Conservation (phyloP, 306 rosid genomes). For the Clitoria ternatea region DNA sequence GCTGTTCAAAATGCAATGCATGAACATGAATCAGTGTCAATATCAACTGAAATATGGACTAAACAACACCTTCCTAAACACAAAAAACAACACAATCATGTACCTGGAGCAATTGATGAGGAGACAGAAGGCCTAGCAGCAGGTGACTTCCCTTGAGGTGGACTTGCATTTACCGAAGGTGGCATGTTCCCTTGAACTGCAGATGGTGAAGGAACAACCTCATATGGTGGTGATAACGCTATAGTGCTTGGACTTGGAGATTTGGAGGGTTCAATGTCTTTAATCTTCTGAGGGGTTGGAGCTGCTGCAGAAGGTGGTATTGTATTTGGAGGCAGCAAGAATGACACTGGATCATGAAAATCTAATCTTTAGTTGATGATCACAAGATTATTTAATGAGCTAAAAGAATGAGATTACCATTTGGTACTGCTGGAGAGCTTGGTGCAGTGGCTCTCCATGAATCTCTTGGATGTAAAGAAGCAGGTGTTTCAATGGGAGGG, state of each 20-base stretch:
- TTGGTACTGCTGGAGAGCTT: slow-evolving; percentile 36
- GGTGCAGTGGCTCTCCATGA: slow-evolving; percentile 37
- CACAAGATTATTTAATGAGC: slow-evolving; percentile 4
- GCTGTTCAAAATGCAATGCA: slow-evolving; percentile 24
- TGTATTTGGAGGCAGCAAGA: slow-evolving; percentile 33
- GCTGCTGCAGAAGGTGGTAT: slow-evolving; percentile 39
- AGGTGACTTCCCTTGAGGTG: slow-evolving; percentile 28
- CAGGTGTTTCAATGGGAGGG: slow-evolving; percentile 35
- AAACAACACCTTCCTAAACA: background rate
- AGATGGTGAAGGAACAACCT: slow-evolving; percentile 43
- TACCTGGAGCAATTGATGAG: slow-evolving; percentile 54
- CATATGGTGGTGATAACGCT: slow-evolving; percentile 33
- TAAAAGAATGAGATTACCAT: slow-evolving; percentile 36
- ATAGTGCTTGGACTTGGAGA: slow-evolving; percentile 46
- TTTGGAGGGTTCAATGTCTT: slow-evolving; percentile 32
- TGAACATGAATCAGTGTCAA: background rate
- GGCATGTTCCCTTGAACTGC: slow-evolving; percentile 36
- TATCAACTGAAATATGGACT: slow-evolving; percentile 14
- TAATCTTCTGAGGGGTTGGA: slow-evolving; percentile 31
- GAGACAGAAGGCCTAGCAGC: slow-evolving; percentile 24
- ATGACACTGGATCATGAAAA: slow-evolving; percentile 43
- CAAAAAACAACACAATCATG: background rate
- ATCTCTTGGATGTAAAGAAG: slow-evolving; percentile 25
- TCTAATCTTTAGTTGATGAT: background rate
- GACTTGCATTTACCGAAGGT: slow-evolving; percentile 11